phyloP scores from a whole-genome alignment of 352 stramenopile species.

The Globisporangium recalcitrans region DNA sequence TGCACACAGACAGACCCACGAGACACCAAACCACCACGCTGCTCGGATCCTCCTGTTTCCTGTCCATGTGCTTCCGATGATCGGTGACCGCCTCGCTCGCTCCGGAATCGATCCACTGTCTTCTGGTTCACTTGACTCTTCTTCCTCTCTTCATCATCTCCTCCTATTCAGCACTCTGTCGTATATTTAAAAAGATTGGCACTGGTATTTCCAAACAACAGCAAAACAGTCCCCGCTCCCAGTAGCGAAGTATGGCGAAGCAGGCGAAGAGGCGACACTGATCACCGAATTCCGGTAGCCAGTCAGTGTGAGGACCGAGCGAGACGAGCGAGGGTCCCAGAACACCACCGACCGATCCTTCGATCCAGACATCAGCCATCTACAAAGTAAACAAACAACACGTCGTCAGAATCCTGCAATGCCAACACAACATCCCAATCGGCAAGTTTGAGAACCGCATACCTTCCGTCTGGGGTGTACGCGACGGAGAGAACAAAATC shows the following conservation, averaged over 20 bases:
- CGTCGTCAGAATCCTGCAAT: neutral
- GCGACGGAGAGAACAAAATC: slow-evolving; percentile 84
- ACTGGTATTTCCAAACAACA: slow-evolving; percentile 87
- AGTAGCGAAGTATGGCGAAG: slow-evolving; percentile 82
- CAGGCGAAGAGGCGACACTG: slow-evolving; percentile 79
- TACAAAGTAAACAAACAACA: slow-evolving; percentile 21
- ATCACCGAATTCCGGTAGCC: slow-evolving; percentile 87
- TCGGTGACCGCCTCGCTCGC: neutral
- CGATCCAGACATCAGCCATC: slow-evolving; percentile 83
- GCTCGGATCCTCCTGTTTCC: no score
- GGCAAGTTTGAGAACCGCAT: slow-evolving; percentile 13
- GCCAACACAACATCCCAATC: neutral
- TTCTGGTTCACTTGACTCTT: neutral
- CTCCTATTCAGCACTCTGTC: slow-evolving; percentile 17
- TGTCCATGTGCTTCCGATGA: no score
- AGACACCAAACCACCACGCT: no score
- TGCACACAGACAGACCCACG: no score
- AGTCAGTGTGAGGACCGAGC: slow-evolving; percentile 76
- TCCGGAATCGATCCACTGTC: neutral
- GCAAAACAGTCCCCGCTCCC: slow-evolving; percentile 81
- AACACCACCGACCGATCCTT: slow-evolving; percentile 87
- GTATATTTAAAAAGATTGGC: slow-evolving; percentile 84
- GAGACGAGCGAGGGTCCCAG: slow-evolving; percentile 79
- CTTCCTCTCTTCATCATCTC: neutral
- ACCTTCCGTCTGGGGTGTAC: slow-evolving; percentile 86